phyloP scores from a whole-genome alignment of 768 basidiomycete species.

The Phaffia tasmanica region DNA sequence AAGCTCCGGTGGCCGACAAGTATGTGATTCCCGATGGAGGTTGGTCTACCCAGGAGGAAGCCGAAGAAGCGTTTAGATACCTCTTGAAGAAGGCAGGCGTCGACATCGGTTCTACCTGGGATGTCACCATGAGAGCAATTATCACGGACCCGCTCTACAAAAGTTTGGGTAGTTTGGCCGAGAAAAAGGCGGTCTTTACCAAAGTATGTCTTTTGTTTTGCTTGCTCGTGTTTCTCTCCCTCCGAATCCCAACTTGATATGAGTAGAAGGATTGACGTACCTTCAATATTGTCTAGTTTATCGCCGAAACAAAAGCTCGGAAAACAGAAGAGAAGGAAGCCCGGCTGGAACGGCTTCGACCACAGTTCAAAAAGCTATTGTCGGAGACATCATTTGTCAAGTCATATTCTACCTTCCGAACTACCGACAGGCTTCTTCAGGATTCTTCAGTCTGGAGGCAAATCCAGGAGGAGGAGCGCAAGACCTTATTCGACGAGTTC shows the following conservation, averaged over 20 bases:
- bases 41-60: constrained; percentile 73
- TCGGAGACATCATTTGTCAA: constrained; percentile 77
- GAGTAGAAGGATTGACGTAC: neutral
- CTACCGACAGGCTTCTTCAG: constrained; percentile 73
- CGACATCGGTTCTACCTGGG: constrained; percentile 91
- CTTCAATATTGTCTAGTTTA: constrained; percentile 49
- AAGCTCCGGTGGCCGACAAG: neutral
- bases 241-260: neutral
- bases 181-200: constrained; percentile 89
- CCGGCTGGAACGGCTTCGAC: constrained; percentile 71
- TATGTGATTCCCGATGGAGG: constrained; percentile 74
- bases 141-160: constrained; percentile 97
- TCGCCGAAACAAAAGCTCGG: constrained; percentile 59
- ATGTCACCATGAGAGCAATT: constrained; percentile 92
- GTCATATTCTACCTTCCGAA: constrained; percentile 80
- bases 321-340: constrained; percentile 78
- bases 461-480: constrained; percentile 73
- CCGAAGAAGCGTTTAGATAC: constrained; percentile 87
- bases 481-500: constrained; percentile 83
- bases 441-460: constrained; percentile 80
- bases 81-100: constrained; percentile 80
- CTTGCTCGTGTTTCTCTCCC: neutral
- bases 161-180: constrained; percentile 79
- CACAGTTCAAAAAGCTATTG: constrained; percentile 69
- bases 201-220: constrained; percentile 49